Percentiles rank a stretch among this genome's conserved stretches.
Evolutionary conservation across 2,329 filamentous ascomycete genomes (phyloP).

Genomic region (Meredithiella fracta): DNA sequence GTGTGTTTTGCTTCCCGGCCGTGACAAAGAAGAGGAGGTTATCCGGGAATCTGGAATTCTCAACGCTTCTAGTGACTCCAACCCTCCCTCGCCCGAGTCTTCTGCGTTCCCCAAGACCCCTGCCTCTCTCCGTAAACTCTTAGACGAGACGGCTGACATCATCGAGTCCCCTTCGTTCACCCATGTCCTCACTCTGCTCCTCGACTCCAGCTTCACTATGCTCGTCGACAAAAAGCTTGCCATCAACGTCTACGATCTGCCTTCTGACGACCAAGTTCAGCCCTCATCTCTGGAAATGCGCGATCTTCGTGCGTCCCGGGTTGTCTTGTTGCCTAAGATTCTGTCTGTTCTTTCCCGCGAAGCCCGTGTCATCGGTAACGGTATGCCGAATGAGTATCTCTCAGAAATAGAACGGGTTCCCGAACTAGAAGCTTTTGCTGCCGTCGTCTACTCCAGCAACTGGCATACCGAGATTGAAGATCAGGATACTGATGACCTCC

Average conservation of each 20-base stretch:
- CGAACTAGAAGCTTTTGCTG: constrained; percentile 69
- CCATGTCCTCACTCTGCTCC: constrained; percentile 68
- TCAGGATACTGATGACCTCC: constrained; percentile 17
- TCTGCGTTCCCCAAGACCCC: constrained; percentile 14
- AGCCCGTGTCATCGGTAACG: constrained; percentile 74
- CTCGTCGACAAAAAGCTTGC: constrained; percentile 72
- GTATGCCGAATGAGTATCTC: constrained; percentile 54
- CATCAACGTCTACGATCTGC: constrained; percentile 54
- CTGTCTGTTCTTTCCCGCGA: constrained; percentile 81
- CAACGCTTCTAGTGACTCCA: not conserved
- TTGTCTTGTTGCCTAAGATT: constrained; percentile 62
- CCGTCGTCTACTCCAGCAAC: constrained; percentile 76
- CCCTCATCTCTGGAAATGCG: constrained; percentile 11
- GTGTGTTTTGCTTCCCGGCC: constrained; percentile 63
- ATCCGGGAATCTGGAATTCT: constrained; percentile 72
- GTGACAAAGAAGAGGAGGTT: constrained; percentile 64
- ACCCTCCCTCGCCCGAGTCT: constrained; percentile 18
- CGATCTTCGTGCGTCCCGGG: constrained; percentile 41
- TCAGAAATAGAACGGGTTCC: constrained; percentile 59
- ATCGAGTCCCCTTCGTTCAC: constrained; percentile 86
- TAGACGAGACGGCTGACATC: constrained; percentile 91
- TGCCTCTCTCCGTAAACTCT: constrained; percentile 54
- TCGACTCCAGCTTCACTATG: constrained; percentile 74
- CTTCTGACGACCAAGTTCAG: constrained; percentile 10
- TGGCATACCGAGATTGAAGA: constrained; percentile 51